Percentiles rank a stretch among this genome's conserved stretches.
Evolutionary conservation across 2,329 filamentous ascomycete species (phyloP).

Genomic region (Botrytis elliptica): DNA sequence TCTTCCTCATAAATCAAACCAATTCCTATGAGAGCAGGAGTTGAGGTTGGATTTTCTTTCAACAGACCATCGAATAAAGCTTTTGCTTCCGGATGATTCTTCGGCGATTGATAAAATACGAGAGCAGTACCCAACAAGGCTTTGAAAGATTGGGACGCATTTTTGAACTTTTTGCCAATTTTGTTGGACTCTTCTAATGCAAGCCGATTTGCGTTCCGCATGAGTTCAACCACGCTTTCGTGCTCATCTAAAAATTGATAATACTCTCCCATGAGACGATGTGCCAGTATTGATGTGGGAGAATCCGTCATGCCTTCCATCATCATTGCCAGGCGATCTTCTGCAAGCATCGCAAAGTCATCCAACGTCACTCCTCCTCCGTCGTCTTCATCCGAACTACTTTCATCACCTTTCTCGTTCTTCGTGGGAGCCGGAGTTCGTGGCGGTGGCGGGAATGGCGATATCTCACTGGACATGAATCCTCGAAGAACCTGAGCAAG

Average conservation of each 20-base stretch:
- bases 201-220: slow-evolving; percentile 69
- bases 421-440: slow-evolving; percentile 46
- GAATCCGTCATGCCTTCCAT: slow-evolving; percentile 65
- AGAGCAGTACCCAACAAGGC: slow-evolving; percentile 81
- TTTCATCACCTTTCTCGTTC: slow-evolving; percentile 47
- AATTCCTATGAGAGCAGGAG: slow-evolving; percentile 80
- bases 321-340: slow-evolving; percentile 81
- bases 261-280: slow-evolving; percentile 79
- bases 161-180: slow-evolving; percentile 66
- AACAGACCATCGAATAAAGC: slow-evolving; percentile 81
- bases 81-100: slow-evolving; percentile 86
- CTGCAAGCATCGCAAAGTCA: slow-evolving; percentile 62
- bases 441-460: slow-evolving; percentile 68
- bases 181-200: slow-evolving; percentile 59
- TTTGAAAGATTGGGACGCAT: slow-evolving; percentile 72
- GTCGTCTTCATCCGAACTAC: slow-evolving; percentile 57
- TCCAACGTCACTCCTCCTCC: slow-evolving; percentile 54
- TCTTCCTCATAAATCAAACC: slow-evolving; percentile 93
- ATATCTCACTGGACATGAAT: slow-evolving; percentile 79
- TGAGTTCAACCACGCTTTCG: slow-evolving; percentile 74
- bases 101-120: slow-evolving; percentile 85
- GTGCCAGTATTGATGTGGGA: slow-evolving; percentile 72
- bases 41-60: slow-evolving; percentile 70
- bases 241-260: slow-evolving; percentile 84
- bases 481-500: slow-evolving; percentile 78